Evolutionary conservation across 2,329 filamentous ascomycete species (phyloP), one percentile per base, ranked within the genome.

Genomic region (Onygenales sp.): DNA sequence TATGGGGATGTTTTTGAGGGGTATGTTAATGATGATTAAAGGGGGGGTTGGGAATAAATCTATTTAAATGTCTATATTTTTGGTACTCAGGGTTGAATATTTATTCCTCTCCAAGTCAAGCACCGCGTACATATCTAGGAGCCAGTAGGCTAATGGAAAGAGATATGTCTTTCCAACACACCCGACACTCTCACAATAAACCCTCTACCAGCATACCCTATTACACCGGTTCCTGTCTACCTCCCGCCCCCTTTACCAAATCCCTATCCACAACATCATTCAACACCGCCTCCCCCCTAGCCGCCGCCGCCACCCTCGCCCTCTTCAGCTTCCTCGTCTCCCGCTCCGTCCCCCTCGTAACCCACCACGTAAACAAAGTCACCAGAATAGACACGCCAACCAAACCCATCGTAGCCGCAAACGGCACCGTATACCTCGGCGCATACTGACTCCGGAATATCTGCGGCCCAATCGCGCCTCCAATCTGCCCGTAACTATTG

Each of bases 401-500:
- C 1, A 77, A 62, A 0, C 62, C 72, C 68, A 76, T 76, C 1
- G 75, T 71, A 1, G 69, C 63, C 0, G 66, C 69, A 55, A 77
- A 77, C 0, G 70, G 68, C 2, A 68, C 61, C 32, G 65, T 68
- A 57, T 78, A 77, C n/a, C 67, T 66, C 1, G 74, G 74, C 6
- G 74, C 74, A 51, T 74, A 78, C 39, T 65, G 65, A 34, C 65
- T 68, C 40, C 66, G 62, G 57, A 77, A 78, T 21, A 77, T 69
- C 58, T 77, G 74, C 8, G 74, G 70, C 0, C 73, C 75, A 9
- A 77, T 67, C 1, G 74, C 73, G 13, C 73, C 74, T 3, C 75
- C 75, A 14, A 78, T 75, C 56, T 77, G 74, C 0, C 74, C 75
- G 57, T 77, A 76, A 53, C 70, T 74, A 56, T 77, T 77, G 49